phyloP scores from a whole-genome alignment of 352 stramenopile species.

The Nothophytophthora sp. region DNA sequence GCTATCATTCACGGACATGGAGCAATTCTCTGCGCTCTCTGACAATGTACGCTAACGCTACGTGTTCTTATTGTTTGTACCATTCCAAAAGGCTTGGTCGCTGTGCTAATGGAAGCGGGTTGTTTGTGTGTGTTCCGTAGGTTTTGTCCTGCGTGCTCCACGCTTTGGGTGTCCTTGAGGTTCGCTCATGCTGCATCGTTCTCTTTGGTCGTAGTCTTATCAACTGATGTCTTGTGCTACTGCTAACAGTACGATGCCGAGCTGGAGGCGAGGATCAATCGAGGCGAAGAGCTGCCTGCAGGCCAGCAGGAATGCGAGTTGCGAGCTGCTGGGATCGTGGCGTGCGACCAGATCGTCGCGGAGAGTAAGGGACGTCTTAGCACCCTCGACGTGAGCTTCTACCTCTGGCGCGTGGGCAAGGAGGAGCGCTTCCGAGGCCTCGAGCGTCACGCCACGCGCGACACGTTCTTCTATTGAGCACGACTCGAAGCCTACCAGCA shows the following conservation, averaged over 20 bases:
- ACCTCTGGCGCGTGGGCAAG: conserved; percentile 81
- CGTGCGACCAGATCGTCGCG: conserved; percentile 66
- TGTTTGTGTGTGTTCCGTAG: conserved; percentile 19
- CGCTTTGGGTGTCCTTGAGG: conserved; percentile 70
- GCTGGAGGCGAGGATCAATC: conserved; percentile 48
- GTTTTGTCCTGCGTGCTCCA: conserved; percentile 76
- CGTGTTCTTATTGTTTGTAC: not conserved
- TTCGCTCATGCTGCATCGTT: conserved; percentile 12
- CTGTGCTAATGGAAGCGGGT: too few species aligned
- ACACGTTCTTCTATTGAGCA: conserved; percentile 71
- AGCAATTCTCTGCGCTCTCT: conserved; percentile 58
- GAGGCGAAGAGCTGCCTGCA: conserved; percentile 43
- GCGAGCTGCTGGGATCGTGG: conserved; percentile 63
- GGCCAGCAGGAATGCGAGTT: conserved; percentile 64
- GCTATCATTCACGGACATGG: conserved; percentile 62
- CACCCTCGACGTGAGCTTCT: conserved; percentile 58
- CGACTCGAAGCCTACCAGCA: not conserved
- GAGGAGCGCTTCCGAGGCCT: conserved; percentile 63
- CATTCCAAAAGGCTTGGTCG: too few species aligned
- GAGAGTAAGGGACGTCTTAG: conserved; percentile 46
- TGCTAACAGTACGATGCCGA: conserved; percentile 53
- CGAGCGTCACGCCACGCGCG: conserved; percentile 71
- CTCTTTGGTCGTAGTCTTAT: not conserved
- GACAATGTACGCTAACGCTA: conserved; percentile 52
- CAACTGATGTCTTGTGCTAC: not conserved